These are phyloP conservation scores for Ilyonectria mors-panacis DNA, from an alignment of 2,329 filamentous ascomycete species.

Conservation along the genomic window DNA sequence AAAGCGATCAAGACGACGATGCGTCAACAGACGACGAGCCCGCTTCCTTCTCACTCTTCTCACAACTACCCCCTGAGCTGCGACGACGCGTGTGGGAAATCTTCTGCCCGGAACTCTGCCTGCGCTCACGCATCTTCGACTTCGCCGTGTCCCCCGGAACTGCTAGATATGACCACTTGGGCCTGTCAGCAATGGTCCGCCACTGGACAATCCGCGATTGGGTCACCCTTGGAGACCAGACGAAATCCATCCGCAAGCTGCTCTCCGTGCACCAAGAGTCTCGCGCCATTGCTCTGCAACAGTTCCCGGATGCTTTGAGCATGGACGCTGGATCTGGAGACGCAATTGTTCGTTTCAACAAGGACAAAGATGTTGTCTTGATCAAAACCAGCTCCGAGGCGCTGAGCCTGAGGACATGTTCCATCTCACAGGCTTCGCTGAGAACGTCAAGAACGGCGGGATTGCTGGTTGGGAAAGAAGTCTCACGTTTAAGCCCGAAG, in stretches of 20 bases:
- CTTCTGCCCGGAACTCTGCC: slow-evolving; percentile 52
- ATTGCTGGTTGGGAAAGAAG: slow-evolving; percentile 32
- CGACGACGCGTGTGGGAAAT: slow-evolving; percentile 51
- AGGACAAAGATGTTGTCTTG: slow-evolving; percentile 50
- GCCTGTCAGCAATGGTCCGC: not conserved
- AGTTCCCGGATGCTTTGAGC: slow-evolving; percentile 52
- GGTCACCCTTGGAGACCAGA: slow-evolving; percentile 47
- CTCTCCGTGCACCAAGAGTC: slow-evolving; percentile 55
- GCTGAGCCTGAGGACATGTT: slow-evolving; percentile 25
- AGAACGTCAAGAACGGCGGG: slow-evolving; percentile 50
- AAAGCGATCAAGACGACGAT: slow-evolving; percentile 31
- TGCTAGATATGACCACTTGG: slow-evolving; percentile 13
- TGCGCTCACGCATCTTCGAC: slow-evolving; percentile 48
- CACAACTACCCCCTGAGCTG: slow-evolving; percentile 49
- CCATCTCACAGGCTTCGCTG: slow-evolving; percentile 47
- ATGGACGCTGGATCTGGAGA: slow-evolving; percentile 46
- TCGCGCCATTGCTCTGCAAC: slow-evolving; percentile 51
- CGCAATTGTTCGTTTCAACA: slow-evolving; percentile 50
- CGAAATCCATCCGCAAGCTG: slow-evolving; percentile 47
- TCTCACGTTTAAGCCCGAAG: not conserved
- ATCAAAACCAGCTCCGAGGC: slow-evolving; percentile 38
- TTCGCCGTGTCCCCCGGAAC: slow-evolving; percentile 41
- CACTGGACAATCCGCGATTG: slow-evolving; percentile 43
- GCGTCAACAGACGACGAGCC: not conserved
- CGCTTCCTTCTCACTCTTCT: slow-evolving; percentile 47